Conservation (phyloP, 345 rosid species). For the Euphorbia pulcherrima region DNA sequence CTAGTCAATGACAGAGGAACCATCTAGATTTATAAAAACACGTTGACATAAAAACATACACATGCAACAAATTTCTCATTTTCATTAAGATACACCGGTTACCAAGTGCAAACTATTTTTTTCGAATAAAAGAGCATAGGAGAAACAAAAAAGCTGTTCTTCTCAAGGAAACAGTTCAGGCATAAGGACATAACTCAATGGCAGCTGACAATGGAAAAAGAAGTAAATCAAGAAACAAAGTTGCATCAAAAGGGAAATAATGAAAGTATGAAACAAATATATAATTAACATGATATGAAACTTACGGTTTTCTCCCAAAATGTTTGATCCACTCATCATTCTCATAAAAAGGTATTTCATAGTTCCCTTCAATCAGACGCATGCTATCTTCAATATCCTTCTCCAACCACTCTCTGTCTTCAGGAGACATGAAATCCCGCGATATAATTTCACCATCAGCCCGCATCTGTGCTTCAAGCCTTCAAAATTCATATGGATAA, state of each 20-base stretch:
- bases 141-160: not conserved
- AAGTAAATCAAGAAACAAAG: slow-evolving; percentile 7
- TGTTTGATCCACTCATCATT: slow-evolving; percentile 64
- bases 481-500: slow-evolving; percentile 23
- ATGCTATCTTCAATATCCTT: slow-evolving; percentile 86
- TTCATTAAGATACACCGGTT: not conserved
- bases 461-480: slow-evolving; percentile 93
- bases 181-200: not conserved
- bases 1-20: not conserved
- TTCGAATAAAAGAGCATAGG: not conserved
- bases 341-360: slow-evolving; percentile 71
- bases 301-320: slow-evolving; percentile 85
- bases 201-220: not conserved
- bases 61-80: not conserved
- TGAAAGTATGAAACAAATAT: not conserved
- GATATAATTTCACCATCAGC: slow-evolving; percentile 75
- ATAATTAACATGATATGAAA: slow-evolving; percentile 10
- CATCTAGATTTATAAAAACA: not conserved
- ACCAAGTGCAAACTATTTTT: not conserved
- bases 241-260: not conserved
- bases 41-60: not conserved
- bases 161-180: not conserved
- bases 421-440: slow-evolving; percentile 77
- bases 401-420: slow-evolving; percentile 89
- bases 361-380: slow-evolving; percentile 41